A percentile compares a stretch with the other conserved stretches of the same genome.
phyloP scores from a whole-genome alignment of 2,329 filamentous ascomycete genomes.

The Colletotrichum zoysiae region DNA sequence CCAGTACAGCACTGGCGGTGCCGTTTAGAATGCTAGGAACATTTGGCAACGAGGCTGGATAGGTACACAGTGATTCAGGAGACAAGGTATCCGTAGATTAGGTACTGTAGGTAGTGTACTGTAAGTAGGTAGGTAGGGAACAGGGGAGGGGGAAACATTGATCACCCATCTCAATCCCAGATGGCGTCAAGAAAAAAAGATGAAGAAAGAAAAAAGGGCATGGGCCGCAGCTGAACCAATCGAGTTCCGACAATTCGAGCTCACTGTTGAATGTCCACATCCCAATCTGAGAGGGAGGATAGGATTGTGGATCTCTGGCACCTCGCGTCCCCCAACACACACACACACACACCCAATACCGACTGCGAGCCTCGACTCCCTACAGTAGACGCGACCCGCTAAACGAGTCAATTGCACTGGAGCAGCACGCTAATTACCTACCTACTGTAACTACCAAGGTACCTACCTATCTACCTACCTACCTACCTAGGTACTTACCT shows the following conservation, averaged over 20 bases:
- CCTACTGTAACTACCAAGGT: too few species aligned
- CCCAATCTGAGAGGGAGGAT: slow-evolving; percentile 6
- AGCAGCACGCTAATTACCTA: neutral
- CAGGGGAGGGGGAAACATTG: slow-evolving; percentile 9
- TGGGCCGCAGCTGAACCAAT: slow-evolving; percentile 17
- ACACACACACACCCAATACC: slow-evolving; percentile 21
- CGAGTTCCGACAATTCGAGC: slow-evolving; percentile 5
- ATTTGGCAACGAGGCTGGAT: neutral
- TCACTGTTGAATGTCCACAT: slow-evolving; percentile 22
- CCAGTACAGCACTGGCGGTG: neutral
- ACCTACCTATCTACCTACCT: too few species aligned
- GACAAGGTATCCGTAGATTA: too few species aligned
- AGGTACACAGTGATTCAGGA: neutral
- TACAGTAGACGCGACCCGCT: slow-evolving; percentile 32
- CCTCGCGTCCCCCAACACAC: neutral
- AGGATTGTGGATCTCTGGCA: neutral
- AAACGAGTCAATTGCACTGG: neutral
- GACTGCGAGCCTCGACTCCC: neutral
- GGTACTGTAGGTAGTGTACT: neutral
- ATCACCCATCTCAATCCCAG: slow-evolving; percentile 5
- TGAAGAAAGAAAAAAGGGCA: slow-evolving; percentile 15
- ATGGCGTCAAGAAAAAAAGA: slow-evolving; percentile 3
- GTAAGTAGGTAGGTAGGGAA: neutral
- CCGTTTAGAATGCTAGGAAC: neutral
- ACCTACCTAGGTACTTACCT: too few species aligned